Percentiles rank a stretch among this genome's conserved stretches.
Evolutionary conservation across 2,329 filamentous ascomycete species (phyloP).

Genomic region (Botryosphaeria dothidea): DNA sequence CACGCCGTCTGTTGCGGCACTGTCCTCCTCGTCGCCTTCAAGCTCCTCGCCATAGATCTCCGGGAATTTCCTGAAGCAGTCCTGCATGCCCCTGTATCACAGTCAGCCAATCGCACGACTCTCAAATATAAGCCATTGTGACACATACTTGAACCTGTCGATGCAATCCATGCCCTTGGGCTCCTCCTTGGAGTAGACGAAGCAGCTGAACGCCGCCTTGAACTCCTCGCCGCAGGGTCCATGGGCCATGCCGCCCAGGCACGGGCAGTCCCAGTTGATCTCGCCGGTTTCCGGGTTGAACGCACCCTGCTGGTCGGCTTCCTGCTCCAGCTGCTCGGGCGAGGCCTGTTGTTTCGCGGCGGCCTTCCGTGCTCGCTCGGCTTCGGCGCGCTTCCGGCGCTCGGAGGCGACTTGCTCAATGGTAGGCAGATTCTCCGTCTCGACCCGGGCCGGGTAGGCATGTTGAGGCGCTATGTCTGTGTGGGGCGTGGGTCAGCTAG

Average conservation of each 20-base stretch:
- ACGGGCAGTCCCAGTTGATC: constrained; percentile 99
- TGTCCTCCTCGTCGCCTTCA: constrained; percentile 69
- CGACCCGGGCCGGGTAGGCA: constrained; percentile 21
- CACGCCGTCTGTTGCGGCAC: constrained; percentile 27
- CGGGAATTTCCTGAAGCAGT: constrained; percentile 90
- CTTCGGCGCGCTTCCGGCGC: constrained; percentile 36
- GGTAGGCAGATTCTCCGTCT: constrained; percentile 44
- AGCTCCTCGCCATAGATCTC: constrained; percentile 91
- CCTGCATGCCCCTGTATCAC: constrained; percentile 81
- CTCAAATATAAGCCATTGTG: constrained; percentile 37
- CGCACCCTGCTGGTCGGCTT: constrained; percentile 83
- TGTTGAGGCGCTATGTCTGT: constrained; percentile 40
- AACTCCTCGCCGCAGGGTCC: constrained; percentile 96
- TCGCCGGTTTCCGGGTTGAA: constrained; percentile 99
- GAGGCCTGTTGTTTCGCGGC: constrained; percentile 25
- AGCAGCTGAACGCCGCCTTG: constrained; percentile 94
- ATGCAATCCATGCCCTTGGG: constrained; percentile 98
- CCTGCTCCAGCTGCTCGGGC: constrained; percentile 68
- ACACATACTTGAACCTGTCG: constrained; percentile 86
- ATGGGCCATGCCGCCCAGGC: constrained; percentile 93
- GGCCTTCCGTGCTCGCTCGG: constrained; percentile 20
- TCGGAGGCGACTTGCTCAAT: constrained; percentile 47
- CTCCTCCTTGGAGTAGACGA: constrained; percentile 92
- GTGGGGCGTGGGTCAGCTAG: constrained; percentile 12
- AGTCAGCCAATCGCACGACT: not conserved